Percentiles rank a stretch among this genome's conserved stretches.
These are phyloP conservation scores for Sarocladium kiliense DNA, from an alignment of 2,329 filamentous ascomycete species.

Conservation along the genomic window DNA sequence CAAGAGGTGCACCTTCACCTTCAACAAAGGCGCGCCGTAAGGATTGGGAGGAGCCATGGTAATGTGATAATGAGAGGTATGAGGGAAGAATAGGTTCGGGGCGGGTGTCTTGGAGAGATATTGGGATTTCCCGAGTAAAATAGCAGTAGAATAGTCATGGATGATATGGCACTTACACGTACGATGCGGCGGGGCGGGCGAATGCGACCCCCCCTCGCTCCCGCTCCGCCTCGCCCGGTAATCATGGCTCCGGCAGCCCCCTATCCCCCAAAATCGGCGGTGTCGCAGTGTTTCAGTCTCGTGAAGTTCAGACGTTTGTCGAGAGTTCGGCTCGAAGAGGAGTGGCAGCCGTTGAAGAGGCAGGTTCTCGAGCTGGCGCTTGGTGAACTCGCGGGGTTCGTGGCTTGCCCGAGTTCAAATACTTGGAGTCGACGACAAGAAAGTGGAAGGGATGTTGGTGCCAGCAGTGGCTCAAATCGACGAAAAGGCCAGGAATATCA, in stretches of 20 bases:
- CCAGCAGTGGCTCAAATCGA: background rate
- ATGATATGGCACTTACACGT: conserved; percentile 28
- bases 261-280: background rate
- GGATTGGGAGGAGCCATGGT: background rate
- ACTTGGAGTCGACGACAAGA: no score
- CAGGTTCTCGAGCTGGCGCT: background rate
- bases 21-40: no score
- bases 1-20: no score
- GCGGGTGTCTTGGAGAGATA: background rate
- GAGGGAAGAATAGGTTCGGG: background rate
- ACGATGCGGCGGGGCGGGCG: conserved; percentile 37
- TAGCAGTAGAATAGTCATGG: background rate
- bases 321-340: no score
- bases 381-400: background rate
- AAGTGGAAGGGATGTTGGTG: no score
- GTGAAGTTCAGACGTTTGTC: background rate
- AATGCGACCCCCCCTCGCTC: conserved; percentile 33
- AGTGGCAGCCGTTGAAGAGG: no score
- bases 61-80: background rate
- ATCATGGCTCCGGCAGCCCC: conserved; percentile 31
- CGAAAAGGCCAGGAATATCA: background rate
- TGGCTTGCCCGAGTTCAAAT: no score
- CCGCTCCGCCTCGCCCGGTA: conserved; percentile 41
- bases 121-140: background rate
- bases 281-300: background rate